Base-by-base conservation (phyloP, 352 stramenopile genomes). In the Pythium brassicae region DNA sequence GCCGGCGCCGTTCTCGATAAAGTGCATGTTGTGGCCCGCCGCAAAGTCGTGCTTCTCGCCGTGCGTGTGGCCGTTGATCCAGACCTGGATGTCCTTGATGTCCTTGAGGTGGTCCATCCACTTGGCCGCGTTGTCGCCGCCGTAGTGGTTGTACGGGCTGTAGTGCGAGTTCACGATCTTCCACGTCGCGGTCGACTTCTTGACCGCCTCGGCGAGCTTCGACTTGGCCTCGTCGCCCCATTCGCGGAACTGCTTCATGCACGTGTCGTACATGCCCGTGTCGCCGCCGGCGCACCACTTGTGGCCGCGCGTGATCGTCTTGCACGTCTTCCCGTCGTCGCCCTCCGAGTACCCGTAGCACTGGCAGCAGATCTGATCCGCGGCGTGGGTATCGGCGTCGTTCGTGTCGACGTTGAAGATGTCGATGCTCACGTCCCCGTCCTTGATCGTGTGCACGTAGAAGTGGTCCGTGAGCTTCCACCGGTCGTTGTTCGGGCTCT, bases 131-230 rank as follows among this genome's bases (percentile, higher is more conserved):
- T 71, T 71, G 7, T 59, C 40, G 22, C 75, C 68, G 17, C 76
- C 70, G 58, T 89, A 87, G 68, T 94, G 83, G 53, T 80, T 72
- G 52, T 88, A 85, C 5, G 84, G 80, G 2, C 66, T 83, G 70
- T 94, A 94, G 68, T 92, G 84, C 44, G 72, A 83, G 66, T 94
- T 94, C 44, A 94, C 78, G 39, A 94, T 78, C 68, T 94, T 94
- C 78, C 83, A 94, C 39, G 80, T 86, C 2, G 83, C 83, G 14
- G 54, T 91, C 8, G 82, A 92, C 43, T 68, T 61, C 15, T 76
- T 71, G 4, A 82, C 69, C 27, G 87, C 68, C 29, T 68, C 59
- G 0, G 69, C 65, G 9, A 91, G 66, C 50, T 88, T 70, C 51
- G 65, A 74, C 5, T 75, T 69, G 12, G 79, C 89, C 54, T 94